phyloP scores from a whole-genome alignment of 2,329 filamentous ascomycete genomes.

The Hypoxylon sp. region DNA sequence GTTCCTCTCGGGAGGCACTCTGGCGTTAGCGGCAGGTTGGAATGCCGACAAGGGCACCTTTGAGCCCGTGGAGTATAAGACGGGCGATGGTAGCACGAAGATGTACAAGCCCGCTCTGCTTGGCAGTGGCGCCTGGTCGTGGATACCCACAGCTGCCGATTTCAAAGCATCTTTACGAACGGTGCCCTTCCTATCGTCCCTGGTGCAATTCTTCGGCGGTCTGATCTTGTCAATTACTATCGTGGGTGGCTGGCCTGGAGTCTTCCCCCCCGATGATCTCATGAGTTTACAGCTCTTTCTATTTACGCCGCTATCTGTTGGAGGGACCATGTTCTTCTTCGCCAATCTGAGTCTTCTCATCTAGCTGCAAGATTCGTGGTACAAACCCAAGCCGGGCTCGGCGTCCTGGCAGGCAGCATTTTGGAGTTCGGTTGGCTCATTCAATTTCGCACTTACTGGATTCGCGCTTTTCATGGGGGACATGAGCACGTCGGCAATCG shows the following conservation, averaged over 20 bases:
- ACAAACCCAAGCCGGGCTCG: conserved; percentile 31
- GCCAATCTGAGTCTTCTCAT: conserved; percentile 35
- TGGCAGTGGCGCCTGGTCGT: conserved; percentile 26
- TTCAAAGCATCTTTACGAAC: conserved; percentile 6
- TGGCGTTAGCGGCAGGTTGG: conserved; percentile 20
- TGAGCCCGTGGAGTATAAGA: conserved; percentile 20
- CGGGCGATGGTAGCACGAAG: conserved; percentile 21
- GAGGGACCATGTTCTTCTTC: conserved; percentile 32
- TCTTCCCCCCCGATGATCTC: conserved; percentile 16
- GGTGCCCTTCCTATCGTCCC: conserved; percentile 16
- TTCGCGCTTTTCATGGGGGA: conserved; percentile 27
- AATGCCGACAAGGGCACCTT: conserved; percentile 27
- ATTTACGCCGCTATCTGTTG: conserved; percentile 30
- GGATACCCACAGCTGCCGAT: conserved; percentile 15
- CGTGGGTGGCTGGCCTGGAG: conserved; percentile 27
- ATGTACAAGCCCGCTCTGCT: conserved; percentile 25
- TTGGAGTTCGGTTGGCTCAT: conserved; percentile 35
- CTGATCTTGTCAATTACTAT: conserved; percentile 22
- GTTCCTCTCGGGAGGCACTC: conserved; percentile 4
- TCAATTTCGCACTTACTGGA: conserved; percentile 37
- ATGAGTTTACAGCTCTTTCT: conserved; percentile 21
- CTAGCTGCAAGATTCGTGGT: conserved; percentile 34
- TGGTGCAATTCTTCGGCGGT: conserved; percentile 23
- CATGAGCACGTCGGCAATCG: conserved; percentile 5
- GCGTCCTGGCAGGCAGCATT: conserved; percentile 38